A percentile compares a stretch with the other conserved stretches of the same genome.
Conservation (phyloP, 2,329 filamentous ascomycete species). For the Tolypocladium cylindrosporum region DNA sequence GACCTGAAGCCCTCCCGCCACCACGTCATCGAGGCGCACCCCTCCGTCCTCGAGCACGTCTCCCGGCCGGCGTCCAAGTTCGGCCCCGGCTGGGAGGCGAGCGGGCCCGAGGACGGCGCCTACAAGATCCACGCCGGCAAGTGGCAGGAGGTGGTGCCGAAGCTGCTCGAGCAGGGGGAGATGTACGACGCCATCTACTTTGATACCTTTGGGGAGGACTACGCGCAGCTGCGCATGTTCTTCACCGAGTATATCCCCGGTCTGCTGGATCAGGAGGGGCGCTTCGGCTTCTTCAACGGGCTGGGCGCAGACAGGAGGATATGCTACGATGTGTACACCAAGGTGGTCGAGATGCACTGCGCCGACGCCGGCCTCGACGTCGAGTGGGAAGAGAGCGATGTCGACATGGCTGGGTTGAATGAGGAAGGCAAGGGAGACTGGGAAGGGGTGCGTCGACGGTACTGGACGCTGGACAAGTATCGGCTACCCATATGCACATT, state of each 20-base stretch:
- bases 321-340: conserved; percentile 93
- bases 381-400: conserved; percentile 70
- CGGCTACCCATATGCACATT: conserved; percentile 66
- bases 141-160: conserved; percentile 74
- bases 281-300: conserved; percentile 84
- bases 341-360: conserved; percentile 84
- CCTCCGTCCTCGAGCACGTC: conserved; percentile 61
- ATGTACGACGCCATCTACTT: conserved; percentile 89
- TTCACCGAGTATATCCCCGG: conserved; percentile 81
- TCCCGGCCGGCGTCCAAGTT: conserved; percentile 37
- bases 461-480: conserved; percentile 81
- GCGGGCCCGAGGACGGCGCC: conserved; percentile 51
- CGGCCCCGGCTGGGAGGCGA: conserved; percentile 43
- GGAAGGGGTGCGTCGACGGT: conserved; percentile 78
- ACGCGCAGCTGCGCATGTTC: conserved; percentile 73
- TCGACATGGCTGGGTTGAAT: conserved; percentile 57
- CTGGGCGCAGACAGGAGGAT: conserved; percentile 86
- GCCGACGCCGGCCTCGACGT: conserved; percentile 83
- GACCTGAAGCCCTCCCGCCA: conserved; percentile 57
- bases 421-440: conserved; percentile 65
- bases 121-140: conserved; percentile 57
- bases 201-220: conserved; percentile 95
- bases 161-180: conserved; percentile 56
- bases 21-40: conserved; percentile 82
- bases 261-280: conserved; percentile 59